phyloP scores from a whole-genome alignment of 192 early-diverging fungal species.

The Cetraspora pellucida region DNA sequence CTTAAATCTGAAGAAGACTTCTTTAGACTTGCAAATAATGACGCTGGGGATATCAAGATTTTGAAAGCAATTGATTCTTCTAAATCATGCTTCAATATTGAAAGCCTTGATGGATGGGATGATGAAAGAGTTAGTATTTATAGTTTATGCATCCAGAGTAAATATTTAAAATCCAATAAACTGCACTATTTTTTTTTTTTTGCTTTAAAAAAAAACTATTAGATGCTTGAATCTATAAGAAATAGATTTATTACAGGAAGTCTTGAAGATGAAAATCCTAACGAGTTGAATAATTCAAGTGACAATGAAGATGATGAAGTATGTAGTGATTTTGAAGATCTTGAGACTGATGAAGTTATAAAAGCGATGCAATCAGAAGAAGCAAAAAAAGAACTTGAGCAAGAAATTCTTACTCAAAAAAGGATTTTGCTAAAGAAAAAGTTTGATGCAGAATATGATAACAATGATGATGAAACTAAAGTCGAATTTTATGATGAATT shows the following conservation, averaged over 20 bases:
- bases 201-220: background rate
- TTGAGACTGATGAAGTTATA: conserved; percentile 65
- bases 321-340: conserved; percentile 78
- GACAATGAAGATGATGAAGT: conserved; percentile 60
- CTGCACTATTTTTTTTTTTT: conserved; percentile 13
- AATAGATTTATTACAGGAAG: conserved; percentile 79
- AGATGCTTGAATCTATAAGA: conserved; percentile 66
- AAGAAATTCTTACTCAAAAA: conserved; percentile 73
- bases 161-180: background rate
- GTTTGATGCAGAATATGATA: conserved; percentile 91
- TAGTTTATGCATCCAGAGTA: background rate
- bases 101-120: conserved; percentile 71
- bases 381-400: conserved; percentile 59
- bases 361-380: conserved; percentile 44
- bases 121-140: conserved; percentile 55
- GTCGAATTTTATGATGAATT: conserved; percentile 85
- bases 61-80: conserved; percentile 66
- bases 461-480: conserved; percentile 57
- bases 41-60: conserved; percentile 34
- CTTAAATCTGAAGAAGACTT: conserved; percentile 62
- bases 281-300: conserved; percentile 42
- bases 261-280: conserved; percentile 45
- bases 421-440: conserved; percentile 91
- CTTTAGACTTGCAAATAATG: conserved; percentile 57
- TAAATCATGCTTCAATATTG: conserved; percentile 59